Conservation (phyloP, 1,139 yeast species). For the Candida neerlandica region DNA sequence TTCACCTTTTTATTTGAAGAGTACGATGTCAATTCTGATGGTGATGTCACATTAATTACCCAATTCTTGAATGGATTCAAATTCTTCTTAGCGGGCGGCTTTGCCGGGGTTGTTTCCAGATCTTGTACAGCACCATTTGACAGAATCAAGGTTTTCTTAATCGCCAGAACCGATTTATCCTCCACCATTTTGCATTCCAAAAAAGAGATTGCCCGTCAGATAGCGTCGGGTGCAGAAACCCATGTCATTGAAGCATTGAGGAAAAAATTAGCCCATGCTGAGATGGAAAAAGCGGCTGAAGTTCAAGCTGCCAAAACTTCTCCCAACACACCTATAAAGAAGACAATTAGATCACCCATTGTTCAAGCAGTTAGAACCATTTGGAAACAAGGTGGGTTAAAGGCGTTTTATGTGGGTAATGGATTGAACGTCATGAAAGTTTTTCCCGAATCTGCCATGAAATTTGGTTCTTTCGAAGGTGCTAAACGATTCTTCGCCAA, state of each 20-base stretch:
- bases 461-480: conserved; percentile 92
- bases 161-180: conserved; percentile 84
- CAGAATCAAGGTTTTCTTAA: conserved; percentile 86
- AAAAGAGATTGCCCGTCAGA: conserved; percentile 47
- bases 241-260: conserved; percentile 42
- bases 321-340: conserved; percentile 23
- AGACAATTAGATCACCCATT: conserved; percentile 63
- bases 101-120: conserved; percentile 95
- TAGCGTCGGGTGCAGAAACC: conserved; percentile 37
- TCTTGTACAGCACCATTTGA: conserved; percentile 98
- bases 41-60: conserved; percentile 82
- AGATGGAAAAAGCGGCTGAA: conserved; percentile 23
- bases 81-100: conserved; percentile 89
- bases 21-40: conserved; percentile 79
- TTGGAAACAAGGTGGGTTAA: conserved; percentile 86
- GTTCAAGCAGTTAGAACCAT: conserved; percentile 79
- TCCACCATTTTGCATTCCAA: conserved; percentile 68
- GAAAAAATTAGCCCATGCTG: conserved; percentile 28
- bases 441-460: conserved; percentile 96
- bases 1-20: conserved; percentile 81
- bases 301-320: conserved; percentile 20
- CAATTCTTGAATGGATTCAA: conserved; percentile 86
- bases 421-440: conserved; percentile 93
- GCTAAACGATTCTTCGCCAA: conserved; percentile 76
- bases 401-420: conserved; percentile 90